phyloP scores from a whole-genome alignment of 176 grass and related monocot genomes.

The Carex kokanica region DNA sequence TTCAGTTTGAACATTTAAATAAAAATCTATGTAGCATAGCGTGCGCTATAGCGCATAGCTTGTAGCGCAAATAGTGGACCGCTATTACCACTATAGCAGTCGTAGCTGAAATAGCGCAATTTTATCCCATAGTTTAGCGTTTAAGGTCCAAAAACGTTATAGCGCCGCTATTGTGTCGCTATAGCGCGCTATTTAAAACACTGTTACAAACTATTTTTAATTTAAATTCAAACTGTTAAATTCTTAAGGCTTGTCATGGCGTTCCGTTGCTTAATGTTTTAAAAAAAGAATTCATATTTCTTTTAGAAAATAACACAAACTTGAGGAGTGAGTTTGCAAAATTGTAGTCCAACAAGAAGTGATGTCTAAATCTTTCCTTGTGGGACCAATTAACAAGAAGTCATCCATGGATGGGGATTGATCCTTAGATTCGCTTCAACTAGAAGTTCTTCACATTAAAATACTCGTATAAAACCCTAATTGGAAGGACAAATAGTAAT shows the following conservation, averaged over 20 bases:
- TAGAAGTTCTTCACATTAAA: not conserved
- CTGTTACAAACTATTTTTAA: not conserved
- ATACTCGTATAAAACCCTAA: constrained; percentile 8
- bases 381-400: not conserved
- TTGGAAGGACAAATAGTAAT: not conserved
- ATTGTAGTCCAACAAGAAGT: constrained; percentile 1
- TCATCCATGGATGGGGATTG: constrained; percentile 17
- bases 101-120: too few species aligned
- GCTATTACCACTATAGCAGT: too few species aligned
- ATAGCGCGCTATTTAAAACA: too few species aligned
- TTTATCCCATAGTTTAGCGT: too few species aligned
- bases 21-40: too few species aligned
- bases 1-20: too few species aligned
- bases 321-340: not conserved
- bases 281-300: not conserved
- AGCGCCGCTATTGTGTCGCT: too few species aligned
- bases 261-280: too few species aligned
- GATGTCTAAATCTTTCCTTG: not conserved
- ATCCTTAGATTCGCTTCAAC: not conserved
- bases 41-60: too few species aligned
- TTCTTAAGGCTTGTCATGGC: too few species aligned
- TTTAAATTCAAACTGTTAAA: not conserved
- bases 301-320: not conserved
- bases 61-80: too few species aligned
- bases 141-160: too few species aligned